Evolutionary conservation across 2,329 filamentous ascomycete species (phyloP), one percentile per base, ranked within the genome.

Genomic region (Basipetospora chlamydospora): DNA sequence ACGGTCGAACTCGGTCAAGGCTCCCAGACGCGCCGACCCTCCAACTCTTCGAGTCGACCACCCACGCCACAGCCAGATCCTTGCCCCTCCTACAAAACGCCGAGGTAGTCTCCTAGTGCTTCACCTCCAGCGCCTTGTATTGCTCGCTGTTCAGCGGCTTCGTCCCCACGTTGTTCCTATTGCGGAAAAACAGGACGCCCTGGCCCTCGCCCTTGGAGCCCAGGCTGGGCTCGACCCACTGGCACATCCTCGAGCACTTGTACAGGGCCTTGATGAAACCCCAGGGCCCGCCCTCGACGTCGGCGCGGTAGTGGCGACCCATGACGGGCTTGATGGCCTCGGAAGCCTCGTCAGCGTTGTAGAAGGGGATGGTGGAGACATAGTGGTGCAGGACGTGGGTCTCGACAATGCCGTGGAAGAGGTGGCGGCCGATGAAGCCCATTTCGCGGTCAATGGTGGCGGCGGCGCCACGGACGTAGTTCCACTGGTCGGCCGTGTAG

Each of bases 341-440:
- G 8, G 69, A 72, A n/a, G 70, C 70, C 48, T 71, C 64, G 41
- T 68, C 63, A 16, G 70, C 70, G 45, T 72, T 59, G 58, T 77
- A 77, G 52, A 44, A 44, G 44, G 88, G 88, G 47, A 96, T 96
- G 52, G 77, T 84, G 62, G 81, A 88, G 57, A 96, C 76, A 61
- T 94, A 96, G 73, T 96, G 88, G 70, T 96, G 88, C 42, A 94
- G 81, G 41, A 96, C 88, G 63, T 96, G 88, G 33, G 88, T 95
- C 70, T 95, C 88, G 58, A 95, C 80, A 60, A 96, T 95, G 51
- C 87, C 88, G 70, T 96, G 88, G 57, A 95, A 70, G 42, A 96
- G 71, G 48, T 80, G 71, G 49, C 86, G 85, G 42, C 88, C 88
- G 53, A 96, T 79, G 68, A 95, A 95, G 43, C 88, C 88, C 53